Percentiles rank a stretch among this genome's conserved stretches.
phyloP scores from a whole-genome alignment of 805 yeast species.

The Ogataea ganodermae region DNA sequence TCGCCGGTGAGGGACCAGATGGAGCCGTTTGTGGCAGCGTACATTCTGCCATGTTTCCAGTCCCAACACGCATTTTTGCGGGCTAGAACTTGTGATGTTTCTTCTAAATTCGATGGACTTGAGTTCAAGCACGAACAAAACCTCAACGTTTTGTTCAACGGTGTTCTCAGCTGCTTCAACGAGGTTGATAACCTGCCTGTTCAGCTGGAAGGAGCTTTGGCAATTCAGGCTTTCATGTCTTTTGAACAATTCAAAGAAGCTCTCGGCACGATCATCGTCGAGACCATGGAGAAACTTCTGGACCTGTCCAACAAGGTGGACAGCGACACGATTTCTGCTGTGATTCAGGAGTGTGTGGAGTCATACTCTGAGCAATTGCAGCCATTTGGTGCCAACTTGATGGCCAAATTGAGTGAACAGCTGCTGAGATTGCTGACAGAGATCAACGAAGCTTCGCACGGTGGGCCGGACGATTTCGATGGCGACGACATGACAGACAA shows the following conservation, averaged over 20 bases:
- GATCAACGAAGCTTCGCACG: constrained; percentile 59
- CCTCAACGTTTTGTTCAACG: constrained; percentile 44
- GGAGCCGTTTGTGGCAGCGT: constrained; percentile 63
- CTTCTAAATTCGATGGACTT: constrained; percentile 65
- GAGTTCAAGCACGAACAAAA: constrained; percentile 45
- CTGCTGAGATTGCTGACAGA: constrained; percentile 72
- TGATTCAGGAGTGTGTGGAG: constrained; percentile 95
- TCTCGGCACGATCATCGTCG: constrained; percentile 66
- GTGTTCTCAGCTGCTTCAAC: constrained; percentile 47
- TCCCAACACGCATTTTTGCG: constrained; percentile 67
- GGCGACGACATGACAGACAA: constrained; percentile 58
- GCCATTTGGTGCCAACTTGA: constrained; percentile 79
- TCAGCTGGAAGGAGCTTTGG: constrained; percentile 80
- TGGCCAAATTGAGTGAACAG: constrained; percentile 67
- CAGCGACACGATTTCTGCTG: constrained; percentile 81
- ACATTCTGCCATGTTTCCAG: constrained; percentile 71
- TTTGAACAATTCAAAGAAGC: constrained; percentile 68
- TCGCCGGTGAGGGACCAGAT: constrained; percentile 63
- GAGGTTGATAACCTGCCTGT: constrained; percentile 66
- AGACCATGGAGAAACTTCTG: constrained; percentile 78
- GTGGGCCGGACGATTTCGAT: constrained; percentile 54
- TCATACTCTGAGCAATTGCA: constrained; percentile 83
- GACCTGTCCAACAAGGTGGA: constrained; percentile 79
- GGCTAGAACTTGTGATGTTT: constrained; percentile 70
- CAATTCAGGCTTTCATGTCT: constrained; percentile 75